Conservation (phyloP, 306 rosid genomes). For the Malus sieversii region DNA sequence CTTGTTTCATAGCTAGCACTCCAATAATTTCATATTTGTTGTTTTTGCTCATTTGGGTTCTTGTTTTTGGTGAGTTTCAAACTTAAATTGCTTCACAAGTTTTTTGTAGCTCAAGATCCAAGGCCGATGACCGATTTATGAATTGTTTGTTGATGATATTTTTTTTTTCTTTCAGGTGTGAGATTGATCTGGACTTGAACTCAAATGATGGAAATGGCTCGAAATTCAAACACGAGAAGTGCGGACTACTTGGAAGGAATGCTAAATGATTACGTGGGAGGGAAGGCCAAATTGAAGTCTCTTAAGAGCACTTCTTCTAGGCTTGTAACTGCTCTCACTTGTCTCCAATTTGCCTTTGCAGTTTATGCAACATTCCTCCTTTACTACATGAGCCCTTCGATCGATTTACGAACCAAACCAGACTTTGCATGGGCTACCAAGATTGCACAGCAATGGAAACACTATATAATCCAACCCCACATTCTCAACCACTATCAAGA, state of each 20-base stretch:
- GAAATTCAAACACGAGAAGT: conserved; percentile 34
- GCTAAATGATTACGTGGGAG: conserved; percentile 70
- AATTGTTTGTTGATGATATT: background rate
- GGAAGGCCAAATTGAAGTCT: conserved; percentile 45
- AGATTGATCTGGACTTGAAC: conserved; percentile 8
- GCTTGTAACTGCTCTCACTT: conserved; percentile 67
- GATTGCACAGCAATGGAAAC: conserved; percentile 78
- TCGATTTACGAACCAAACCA: conserved; percentile 65
- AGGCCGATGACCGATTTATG: background rate
- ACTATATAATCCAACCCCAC: conserved; percentile 57
- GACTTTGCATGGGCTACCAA: conserved; percentile 75
- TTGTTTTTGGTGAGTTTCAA: conserved; percentile 29
- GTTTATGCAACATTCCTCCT: conserved; percentile 78
- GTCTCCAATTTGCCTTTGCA: conserved; percentile 83
- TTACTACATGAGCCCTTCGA: conserved; percentile 79
- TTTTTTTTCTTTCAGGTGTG: conserved; percentile 19
- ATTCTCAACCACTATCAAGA: conserved; percentile 54
- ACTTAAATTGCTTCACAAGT: background rate
- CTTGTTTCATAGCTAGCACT: background rate
- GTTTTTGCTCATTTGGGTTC: background rate
- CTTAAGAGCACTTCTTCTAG: conserved; percentile 36
- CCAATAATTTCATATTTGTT: background rate
- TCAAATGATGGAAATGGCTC: conserved; percentile 39
- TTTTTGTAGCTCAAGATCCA: background rate
- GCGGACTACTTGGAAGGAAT: conserved; percentile 79